Evolutionary conservation across 140 eudicot species (phyloP), one percentile per base, ranked within the genome.

Genomic region (Bidens hawaiensis): DNA sequence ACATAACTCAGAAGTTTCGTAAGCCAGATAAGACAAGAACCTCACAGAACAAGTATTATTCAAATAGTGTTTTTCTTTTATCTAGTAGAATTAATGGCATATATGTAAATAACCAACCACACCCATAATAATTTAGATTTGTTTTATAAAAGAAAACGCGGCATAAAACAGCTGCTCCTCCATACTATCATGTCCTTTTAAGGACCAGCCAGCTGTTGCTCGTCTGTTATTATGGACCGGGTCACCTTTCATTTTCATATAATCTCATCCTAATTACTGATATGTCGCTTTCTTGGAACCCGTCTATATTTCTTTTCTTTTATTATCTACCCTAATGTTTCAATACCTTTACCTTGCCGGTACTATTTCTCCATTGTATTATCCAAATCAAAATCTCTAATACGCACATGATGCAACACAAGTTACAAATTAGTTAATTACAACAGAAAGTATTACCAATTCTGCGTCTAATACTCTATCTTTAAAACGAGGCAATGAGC

Each of bases 1-100:
- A 17, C 47, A 70, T 52, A 64, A 53, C 77, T 64, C 1, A 45
- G 77, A 72, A 72, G 77, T 72, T 72, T 72, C 77, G 61, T 72
- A 54, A 54, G 71, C 71, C 77, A 72, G 77, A 72, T 72, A 47
- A 50, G 55, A 51, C 34, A 16, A 45, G 3, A 36, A 8, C 51
- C 51, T 45, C 53, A 47, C 12, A 11, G 14, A 40, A 47, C 10
- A 47, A 47, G 15, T 40, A 40, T 1, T 16, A 16, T n/a, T 4
- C 23, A 16, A 18, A 0, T 18, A 47, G 26, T 8, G 26, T 47
- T 47, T 18, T 18, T 47, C 8, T 4, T 47, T 1, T n/a, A n/a
- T n/a, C 13, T 36, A 36, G 53, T 47, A 47, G 25, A n/a, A n/a
- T n/a, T n/a, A 47, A 47, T 25, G 53, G 14, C 13, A 18, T 47